Evolutionary conservation across 169 alveolate genomes (phyloP), one percentile per base, ranked within the genome.

Genomic region (Plasmodium coatneyi): DNA sequence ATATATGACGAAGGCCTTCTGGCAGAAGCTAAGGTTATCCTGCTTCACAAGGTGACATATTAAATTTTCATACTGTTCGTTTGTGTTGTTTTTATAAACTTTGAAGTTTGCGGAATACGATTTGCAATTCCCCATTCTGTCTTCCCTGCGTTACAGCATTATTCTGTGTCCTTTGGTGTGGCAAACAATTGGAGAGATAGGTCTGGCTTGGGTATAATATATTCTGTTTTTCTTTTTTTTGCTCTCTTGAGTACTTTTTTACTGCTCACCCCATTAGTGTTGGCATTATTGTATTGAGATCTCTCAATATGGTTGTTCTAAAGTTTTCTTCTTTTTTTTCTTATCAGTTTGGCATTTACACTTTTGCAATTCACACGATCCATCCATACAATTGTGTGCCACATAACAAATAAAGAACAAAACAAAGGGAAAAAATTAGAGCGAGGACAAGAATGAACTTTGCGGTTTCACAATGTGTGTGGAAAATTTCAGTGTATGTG

Each of bases 11-110:
- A 86, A 86, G 30, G 93, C 93, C 70, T 86, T 86, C 71, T 49
- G 86, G 34, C 84, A 52, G 39, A 86, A 78, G 49, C 70, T 70
- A 49, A 32, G 78, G 28, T 86, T 86, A 86, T 86, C 93, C 87
- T 78, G 36, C 46, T 39, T 78, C 36, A 86, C 46, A 76, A 86
- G 76, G 80, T 86, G 52, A 43, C 93, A 86, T 86, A 86, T 86
- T 86, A 86, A 74, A 76, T 86, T 86, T 86, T 86, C 93, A 76
- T 86, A 86, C 19, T 32, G 80, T 32, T 86, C 93, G 66, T 86
- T 86, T 74, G 84, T 86, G 79, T 52, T 86, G 49, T 32, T 86
- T 54, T 86, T 86, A 52, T 76, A 49, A 46, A 54, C 86, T 41
- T 78, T 78, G 43, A 74, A 86, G 66, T 86, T 82, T 56, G 93